phyloP scores from a whole-genome alignment of 2,329 filamentous ascomycete genomes.

The Aspergillus sp. region DNA sequence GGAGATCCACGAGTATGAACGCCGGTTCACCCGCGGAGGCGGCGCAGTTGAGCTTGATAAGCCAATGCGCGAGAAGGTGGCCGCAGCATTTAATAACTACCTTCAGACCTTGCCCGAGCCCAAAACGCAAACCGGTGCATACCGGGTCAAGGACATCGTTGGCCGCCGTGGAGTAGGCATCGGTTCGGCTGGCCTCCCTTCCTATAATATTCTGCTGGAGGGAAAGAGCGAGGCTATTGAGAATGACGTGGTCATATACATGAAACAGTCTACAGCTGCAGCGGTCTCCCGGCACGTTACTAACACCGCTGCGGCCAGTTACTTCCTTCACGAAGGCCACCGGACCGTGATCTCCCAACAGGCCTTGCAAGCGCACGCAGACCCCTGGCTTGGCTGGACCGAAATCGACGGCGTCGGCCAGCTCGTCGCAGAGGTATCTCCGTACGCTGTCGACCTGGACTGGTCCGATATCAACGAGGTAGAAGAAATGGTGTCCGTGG shows the following conservation, averaged over 20 bases:
- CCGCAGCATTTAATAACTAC: conserved; percentile 13
- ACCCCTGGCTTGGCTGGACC: conserved; percentile 22
- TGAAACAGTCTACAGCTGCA: conserved; percentile 15
- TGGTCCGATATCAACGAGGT: conserved; percentile 20
- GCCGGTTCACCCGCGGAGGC: conserved; percentile 13
- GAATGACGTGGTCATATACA: conserved; percentile 21
- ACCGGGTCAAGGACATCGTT: conserved; percentile 16
- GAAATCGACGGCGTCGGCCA: conserved; percentile 20
- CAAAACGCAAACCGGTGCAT: neutral
- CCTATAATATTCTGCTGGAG: conserved; percentile 19
- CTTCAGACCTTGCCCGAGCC: conserved; percentile 12
- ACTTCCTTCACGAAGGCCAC: conserved; percentile 19
- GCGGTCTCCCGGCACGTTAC: conserved; percentile 14
- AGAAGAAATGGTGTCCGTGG: conserved; percentile 14
- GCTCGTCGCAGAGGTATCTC: conserved; percentile 21
- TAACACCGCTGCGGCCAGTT: conserved; percentile 9
- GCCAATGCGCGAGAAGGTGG: conserved; percentile 12
- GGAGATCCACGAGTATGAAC: conserved; percentile 16
- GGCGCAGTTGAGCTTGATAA: conserved; percentile 13
- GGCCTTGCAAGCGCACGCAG: conserved; percentile 17
- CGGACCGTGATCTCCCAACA: conserved; percentile 21
- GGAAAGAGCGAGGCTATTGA: conserved; percentile 19
- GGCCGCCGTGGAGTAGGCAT: conserved; percentile 19
- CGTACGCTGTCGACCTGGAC: conserved; percentile 21
- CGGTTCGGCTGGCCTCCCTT: conserved; percentile 18